Evolutionary conservation across 306 rosid species (phyloP), one percentile per base, ranked within the genome.

Genomic region (Trifolium subterraneum): DNA sequence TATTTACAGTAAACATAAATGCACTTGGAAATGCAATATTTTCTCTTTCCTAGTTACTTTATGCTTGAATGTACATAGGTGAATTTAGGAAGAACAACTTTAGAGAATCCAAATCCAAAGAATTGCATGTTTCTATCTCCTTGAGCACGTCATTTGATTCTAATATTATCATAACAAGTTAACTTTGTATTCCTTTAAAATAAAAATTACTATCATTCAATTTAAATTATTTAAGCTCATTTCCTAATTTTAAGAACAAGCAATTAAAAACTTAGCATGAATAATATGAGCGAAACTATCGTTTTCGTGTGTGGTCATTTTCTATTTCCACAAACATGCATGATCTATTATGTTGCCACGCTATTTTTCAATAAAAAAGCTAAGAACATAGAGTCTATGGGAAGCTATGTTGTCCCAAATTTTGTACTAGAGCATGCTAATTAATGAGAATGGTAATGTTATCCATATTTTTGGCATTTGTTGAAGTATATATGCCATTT

Each of bases 241-340:
- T 6, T 50, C 2, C 16, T 50, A n/a, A n/a, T 48, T 1, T n/a
- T n/a, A n/a, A 48, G 7, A 7, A n/a, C 5, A n/a, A n/a, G 10
- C 4, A 48, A 18, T 3, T 2, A 15, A 52, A 52, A 52, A 52
- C 0, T 19, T 16, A 0, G 10, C 56, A 10, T 7, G 12, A 52
- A 52, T 18, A 52, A 19, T 18, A 20, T 10, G 50, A 56, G 39
- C 2, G 16, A 20, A 76, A 45, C 52, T 20, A 59, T 68, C 63
- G 41, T 77, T 51, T 44, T 68, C 54, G 6, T n/a, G 63, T 1
- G 63, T 56, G 50, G 80, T 68, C 81, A 14, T 35, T 68, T 60
- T 77, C 80, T 27, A 13, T 55, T 51, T 75, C 66, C 66, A 50
- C 47, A 75, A 51, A 54, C 65, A 75, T 54, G 68, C 65, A 75